These are phyloP conservation scores for Lagerstroemia speciosa DNA, from an alignment of 345 rosid species.

Conservation along the genomic window DNA sequence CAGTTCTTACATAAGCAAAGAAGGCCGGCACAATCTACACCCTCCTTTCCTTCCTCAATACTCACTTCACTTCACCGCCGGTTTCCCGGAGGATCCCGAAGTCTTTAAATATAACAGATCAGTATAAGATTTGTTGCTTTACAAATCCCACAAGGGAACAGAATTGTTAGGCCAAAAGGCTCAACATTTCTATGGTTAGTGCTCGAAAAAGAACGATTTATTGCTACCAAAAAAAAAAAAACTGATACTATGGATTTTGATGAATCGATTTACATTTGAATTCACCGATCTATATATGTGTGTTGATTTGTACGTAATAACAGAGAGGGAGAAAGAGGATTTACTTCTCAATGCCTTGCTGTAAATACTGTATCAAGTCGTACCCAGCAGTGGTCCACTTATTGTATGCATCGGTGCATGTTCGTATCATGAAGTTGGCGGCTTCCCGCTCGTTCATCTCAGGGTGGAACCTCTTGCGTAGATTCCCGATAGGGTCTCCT, in stretches of 20 bases:
- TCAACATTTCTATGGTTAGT: too few relatives aligned
- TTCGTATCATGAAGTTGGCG: slow-evolving; percentile 77
- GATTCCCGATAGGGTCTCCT: slow-evolving; percentile 92
- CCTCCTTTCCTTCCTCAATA: too few relatives aligned
- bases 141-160: too few relatives aligned
- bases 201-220: too few relatives aligned
- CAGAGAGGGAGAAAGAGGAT: neutral
- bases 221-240: too few relatives aligned
- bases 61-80: too few relatives aligned
- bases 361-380: slow-evolving; percentile 90
- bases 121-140: too few relatives aligned
- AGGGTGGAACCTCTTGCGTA: slow-evolving; percentile 91
- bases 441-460: slow-evolving; percentile 98
- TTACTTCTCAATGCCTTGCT: slow-evolving; percentile 94
- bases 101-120: too few relatives aligned
- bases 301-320: neutral
- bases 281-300: neutral
- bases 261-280: neutral
- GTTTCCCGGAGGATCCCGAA: too few relatives aligned
- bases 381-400: slow-evolving; percentile 93
- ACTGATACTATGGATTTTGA: neutral
- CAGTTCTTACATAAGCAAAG: too few relatives aligned
- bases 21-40: too few relatives aligned
- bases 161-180: too few relatives aligned
- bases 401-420: slow-evolving; percentile 86